Base-by-base conservation (phyloP, 2,329 filamentous ascomycete genomes). In the Coniella lustricola region DNA sequence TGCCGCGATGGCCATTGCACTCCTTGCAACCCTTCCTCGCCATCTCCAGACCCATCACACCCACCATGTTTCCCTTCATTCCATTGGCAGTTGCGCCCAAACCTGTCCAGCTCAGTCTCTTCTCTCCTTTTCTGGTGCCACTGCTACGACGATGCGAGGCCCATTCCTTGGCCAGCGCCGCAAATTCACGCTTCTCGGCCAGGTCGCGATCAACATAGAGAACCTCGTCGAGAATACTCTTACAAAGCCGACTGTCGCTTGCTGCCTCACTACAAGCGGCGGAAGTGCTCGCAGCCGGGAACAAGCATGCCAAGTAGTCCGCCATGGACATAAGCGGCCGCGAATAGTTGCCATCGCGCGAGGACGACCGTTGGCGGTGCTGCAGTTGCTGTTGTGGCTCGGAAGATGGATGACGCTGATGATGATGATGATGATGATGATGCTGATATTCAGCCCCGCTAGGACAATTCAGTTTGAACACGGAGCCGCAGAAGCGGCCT, bases 111-210 rank as follows among this genome's bases (percentile, higher is more conserved):
- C 67, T 70, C 13, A 65, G 59, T 8, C 67, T 60, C 54, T 64
- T 65, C 31, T 57, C 57, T 43, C 59, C 60, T 22, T 51, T 53
- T 5, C 25, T 29, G 25, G 5, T n/a, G n/a, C n/a, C 10, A 29
- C 25, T 29, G 25, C 25, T 29, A 2, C 29, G 25, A 32, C 36
- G 45, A 13, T 46, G 46, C n/a, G 51, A 50, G 17, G 54, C 52
- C 4, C 63, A 56, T 50, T 64, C 62, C 49, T 61, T 62, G 4
- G 60, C 59, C 55, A 70, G 63, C 48, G 67, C 67, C 0, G 65
- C 63, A 34, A 70, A 62, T 59, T 70, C 68, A 39, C 68, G 65
- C 59, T 64, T 66, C 57, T 71, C 68, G 33, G 64, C 67, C 22
- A 66, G 57, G 48, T 70, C 67, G 40, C 65, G 62, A 55, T 71